These are phyloP conservation scores for Sarocladiaceae sp. DNA, from an alignment of 2,329 filamentous ascomycete species.

Conservation along the genomic window DNA sequence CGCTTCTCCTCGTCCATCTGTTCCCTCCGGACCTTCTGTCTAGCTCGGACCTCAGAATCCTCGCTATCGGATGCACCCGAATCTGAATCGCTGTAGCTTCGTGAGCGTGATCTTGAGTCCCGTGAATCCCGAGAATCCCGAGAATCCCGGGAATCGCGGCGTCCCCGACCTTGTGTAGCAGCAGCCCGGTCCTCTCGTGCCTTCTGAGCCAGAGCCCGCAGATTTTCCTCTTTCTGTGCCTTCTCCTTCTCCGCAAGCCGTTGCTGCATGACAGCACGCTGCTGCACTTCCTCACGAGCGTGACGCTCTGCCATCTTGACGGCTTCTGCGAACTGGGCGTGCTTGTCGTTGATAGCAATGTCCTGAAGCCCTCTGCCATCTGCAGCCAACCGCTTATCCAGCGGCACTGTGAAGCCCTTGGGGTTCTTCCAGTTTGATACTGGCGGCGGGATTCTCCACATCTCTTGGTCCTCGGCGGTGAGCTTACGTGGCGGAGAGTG, in stretches of 20 bases:
- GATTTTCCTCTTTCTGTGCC: conserved; percentile 83
- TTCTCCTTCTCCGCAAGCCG: conserved; percentile 95
- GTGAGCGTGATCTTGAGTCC: conserved; percentile 32
- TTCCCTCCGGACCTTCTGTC: conserved; percentile 72
- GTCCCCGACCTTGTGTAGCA: conserved; percentile 35
- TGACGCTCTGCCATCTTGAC: conserved; percentile 92
- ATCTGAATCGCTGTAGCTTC: conserved; percentile 47
- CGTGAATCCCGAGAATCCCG: conserved; percentile 31
- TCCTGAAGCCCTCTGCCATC: conserved; percentile 90
- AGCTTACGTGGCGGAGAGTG: conserved; percentile 91
- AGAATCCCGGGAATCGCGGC: conserved; percentile 24
- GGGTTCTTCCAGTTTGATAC: conserved; percentile 99
- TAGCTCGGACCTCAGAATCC: conserved; percentile 64
- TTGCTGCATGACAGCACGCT: conserved; percentile 92
- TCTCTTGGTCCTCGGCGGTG: conserved; percentile 94
- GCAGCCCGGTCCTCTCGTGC: conserved; percentile 74
- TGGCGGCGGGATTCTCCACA: conserved; percentile 82
- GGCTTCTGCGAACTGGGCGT: conserved; percentile 91
- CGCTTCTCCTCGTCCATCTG: conserved; percentile 76
- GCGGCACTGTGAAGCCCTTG: conserved; percentile 91
- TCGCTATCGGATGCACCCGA: conserved; percentile 50
- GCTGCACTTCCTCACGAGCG: conserved; percentile 89
- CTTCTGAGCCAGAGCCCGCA: conserved; percentile 82
- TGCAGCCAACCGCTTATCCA: conserved; percentile 92
- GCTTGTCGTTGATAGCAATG: conserved; percentile 96